phyloP scores from a whole-genome alignment of 1,139 yeast genomes.

The Yamadazyma triangularis region DNA sequence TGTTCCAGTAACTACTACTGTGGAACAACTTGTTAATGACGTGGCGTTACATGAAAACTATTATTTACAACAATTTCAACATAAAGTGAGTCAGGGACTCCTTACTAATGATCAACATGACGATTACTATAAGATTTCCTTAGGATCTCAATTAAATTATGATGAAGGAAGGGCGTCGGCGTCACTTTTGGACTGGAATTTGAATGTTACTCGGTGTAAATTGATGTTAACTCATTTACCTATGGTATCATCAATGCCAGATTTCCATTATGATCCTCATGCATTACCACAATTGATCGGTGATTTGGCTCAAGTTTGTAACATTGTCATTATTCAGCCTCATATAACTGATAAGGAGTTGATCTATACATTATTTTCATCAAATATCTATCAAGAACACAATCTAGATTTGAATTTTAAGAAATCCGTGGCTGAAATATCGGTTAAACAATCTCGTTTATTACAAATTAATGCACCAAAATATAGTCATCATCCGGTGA shows the following conservation, averaged over 20 bases:
- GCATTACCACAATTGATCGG: constrained; percentile 42
- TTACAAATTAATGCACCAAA: constrained; percentile 35
- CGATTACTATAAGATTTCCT: constrained; percentile 34
- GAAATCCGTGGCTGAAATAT: constrained; percentile 47
- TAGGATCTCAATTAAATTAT: constrained; percentile 38
- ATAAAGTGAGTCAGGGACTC: constrained; percentile 4
- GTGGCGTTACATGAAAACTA: constrained; percentile 37
- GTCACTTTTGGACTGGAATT: constrained; percentile 43
- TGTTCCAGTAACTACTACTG: constrained; percentile 40
- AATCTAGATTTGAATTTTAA: constrained; percentile 41
- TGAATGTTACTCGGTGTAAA: constrained; percentile 44
- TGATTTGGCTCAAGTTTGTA: constrained; percentile 39
- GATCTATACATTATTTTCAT: constrained; percentile 35
- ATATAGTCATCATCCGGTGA: constrained; percentile 20
- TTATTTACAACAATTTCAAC: constrained; percentile 17
- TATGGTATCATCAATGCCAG: constrained; percentile 34
- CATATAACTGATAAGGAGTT: constrained; percentile 42
- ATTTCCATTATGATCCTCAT: constrained; percentile 28
- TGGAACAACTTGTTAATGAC: constrained; percentile 44
- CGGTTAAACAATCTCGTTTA: constrained; percentile 46
- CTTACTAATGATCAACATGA: constrained; percentile 9
- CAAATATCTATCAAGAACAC: constrained; percentile 46
- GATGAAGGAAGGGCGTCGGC: constrained; percentile 41
- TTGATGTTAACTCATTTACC: constrained; percentile 38
- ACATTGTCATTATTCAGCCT: constrained; percentile 37